phyloP scores from a whole-genome alignment of 2,329 filamentous ascomycete genomes.

The Pseudopyrenochaeta lycopersici region DNA sequence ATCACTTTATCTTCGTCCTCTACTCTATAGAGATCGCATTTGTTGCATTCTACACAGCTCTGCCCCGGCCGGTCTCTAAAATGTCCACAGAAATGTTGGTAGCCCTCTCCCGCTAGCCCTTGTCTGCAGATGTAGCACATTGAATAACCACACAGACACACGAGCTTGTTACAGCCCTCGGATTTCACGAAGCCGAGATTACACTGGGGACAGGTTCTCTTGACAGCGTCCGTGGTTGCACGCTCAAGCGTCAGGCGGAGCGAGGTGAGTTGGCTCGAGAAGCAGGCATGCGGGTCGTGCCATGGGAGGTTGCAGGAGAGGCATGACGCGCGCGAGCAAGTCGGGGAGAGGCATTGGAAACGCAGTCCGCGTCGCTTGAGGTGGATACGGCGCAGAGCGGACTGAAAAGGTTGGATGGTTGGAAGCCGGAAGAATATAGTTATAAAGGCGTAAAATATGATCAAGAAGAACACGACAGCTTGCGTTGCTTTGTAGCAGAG shows the following conservation, averaged over 20 bases:
- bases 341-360: constrained; percentile 77
- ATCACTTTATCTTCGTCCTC: constrained; percentile 58
- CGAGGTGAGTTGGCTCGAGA: constrained; percentile 76
- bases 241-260: constrained; percentile 90
- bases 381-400: constrained; percentile 72
- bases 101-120: constrained; percentile 73
- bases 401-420: constrained; percentile 58
- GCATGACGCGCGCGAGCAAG: constrained; percentile 77
- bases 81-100: constrained; percentile 95
- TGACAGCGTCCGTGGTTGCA: constrained; percentile 91
- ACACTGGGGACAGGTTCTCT: constrained; percentile 92
- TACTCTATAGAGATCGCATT: constrained; percentile 59
- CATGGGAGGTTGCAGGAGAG: constrained; percentile 83
- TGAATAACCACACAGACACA: constrained; percentile 92
- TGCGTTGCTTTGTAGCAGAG: constrained; percentile 55
- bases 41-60: constrained; percentile 78
- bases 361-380: constrained; percentile 76
- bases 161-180: constrained; percentile 95
- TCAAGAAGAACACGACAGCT: constrained; percentile 63
- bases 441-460: constrained; percentile 45
- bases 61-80: constrained; percentile 83
- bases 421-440: constrained; percentile 35
- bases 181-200: constrained; percentile 92
- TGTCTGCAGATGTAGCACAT: constrained; percentile 96
- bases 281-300: constrained; percentile 89